Evolutionary conservation across 257 asterid genomes (phyloP).

Genomic region (Salvia miltiorrhiza): DNA sequence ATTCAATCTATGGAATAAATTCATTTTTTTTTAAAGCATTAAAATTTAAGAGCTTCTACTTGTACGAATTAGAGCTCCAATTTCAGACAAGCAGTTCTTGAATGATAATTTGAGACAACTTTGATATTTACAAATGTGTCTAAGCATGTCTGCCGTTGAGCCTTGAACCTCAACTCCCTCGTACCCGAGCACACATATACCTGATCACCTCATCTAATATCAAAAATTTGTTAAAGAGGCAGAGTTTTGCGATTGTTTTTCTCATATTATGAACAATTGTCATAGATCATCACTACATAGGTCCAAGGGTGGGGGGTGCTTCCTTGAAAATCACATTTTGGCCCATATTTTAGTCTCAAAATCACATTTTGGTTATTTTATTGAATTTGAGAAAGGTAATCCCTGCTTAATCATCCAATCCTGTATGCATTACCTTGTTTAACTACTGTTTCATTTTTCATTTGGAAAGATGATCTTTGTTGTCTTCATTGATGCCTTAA

Average conservation of each 20-base stretch:
- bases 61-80: not conserved
- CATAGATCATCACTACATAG: constrained; percentile 1
- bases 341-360: no score
- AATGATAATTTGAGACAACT: not conserved
- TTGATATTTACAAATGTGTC: not conserved
- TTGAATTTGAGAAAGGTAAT: not conserved
- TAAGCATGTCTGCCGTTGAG: not conserved
- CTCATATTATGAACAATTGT: not conserved
- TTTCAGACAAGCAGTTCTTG: not conserved
- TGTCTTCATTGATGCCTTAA: not conserved
- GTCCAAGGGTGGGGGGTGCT: no score
- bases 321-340: no score
- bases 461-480: not conserved
- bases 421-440: not conserved
- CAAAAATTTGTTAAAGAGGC: not conserved
- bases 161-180: not conserved
- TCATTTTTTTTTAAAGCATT: no score
- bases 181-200: not conserved
- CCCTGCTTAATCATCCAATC: not conserved
- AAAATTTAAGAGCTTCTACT: not conserved
- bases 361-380: no score
- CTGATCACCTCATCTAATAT: not conserved
- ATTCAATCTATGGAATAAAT: not conserved
- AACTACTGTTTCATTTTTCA: not conserved
- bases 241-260: not conserved